A percentile compares a stretch with the other conserved stretches of the same genome.
These are phyloP conservation scores for Orbilia brochopaga DNA, from an alignment of 2,329 filamentous ascomycete species.

Conservation along the genomic window DNA sequence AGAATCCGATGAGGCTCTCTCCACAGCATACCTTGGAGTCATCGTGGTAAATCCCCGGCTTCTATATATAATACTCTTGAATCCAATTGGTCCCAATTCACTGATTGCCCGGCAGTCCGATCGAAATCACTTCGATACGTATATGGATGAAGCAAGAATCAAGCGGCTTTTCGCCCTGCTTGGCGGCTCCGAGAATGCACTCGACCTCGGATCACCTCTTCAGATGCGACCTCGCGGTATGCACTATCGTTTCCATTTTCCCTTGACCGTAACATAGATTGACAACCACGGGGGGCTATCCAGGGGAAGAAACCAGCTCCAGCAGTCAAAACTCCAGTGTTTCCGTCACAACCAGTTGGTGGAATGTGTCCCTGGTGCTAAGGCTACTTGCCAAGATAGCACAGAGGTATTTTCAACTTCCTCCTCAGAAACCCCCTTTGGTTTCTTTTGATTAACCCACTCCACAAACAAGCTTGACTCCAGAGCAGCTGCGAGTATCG, in stretches of 20 bases:
- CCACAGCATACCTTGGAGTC: slow-evolving; percentile 66
- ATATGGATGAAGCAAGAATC: slow-evolving; percentile 33
- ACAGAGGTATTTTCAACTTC: slow-evolving; percentile 8
- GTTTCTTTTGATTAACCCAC: neutral
- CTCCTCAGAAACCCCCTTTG: neutral
- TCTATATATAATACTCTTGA: slow-evolving; percentile 21
- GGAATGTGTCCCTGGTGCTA: slow-evolving; percentile 25
- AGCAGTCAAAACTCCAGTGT: neutral
- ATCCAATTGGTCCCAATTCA: slow-evolving; percentile 41
- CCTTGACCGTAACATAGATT: neutral
- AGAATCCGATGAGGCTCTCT: slow-evolving; percentile 65
- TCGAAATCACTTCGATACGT: slow-evolving; percentile 16
- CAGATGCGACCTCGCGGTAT: neutral
- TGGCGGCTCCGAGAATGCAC: slow-evolving; percentile 49
- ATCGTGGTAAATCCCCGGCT: slow-evolving; percentile 58
- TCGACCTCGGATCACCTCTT: slow-evolving; percentile 45
- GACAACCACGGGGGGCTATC: neutral
- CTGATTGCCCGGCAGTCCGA: slow-evolving; percentile 9
- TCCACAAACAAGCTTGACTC: neutral
- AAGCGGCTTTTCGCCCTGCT: slow-evolving; percentile 51
- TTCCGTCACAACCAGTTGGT: slow-evolving; percentile 12
- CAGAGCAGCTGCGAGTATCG: slow-evolving; percentile 4
- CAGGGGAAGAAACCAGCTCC: neutral
- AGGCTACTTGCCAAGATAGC: slow-evolving; percentile 18
- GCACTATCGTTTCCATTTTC: neutral